phyloP scores from a whole-genome alignment of 2,329 filamentous ascomycete species.

The Blastomyces percursus region DNA sequence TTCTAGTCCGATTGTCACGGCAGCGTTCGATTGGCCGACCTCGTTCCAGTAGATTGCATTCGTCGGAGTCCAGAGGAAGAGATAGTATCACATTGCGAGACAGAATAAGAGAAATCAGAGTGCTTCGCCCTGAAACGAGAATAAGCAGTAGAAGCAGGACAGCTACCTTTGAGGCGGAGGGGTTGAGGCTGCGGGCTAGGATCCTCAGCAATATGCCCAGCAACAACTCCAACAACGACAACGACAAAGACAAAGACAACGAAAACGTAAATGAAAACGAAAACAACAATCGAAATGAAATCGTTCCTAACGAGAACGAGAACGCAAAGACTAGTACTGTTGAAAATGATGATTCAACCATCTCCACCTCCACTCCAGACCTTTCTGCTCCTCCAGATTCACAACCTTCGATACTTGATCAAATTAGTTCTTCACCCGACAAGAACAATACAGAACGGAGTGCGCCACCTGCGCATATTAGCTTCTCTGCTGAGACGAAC shows the following conservation, averaged over 20 bases:
- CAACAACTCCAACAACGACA: too few species aligned
- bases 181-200: background rate
- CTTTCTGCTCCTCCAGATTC: background rate
- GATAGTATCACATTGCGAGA: background rate
- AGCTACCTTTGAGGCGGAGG: background rate
- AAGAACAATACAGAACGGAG: slow-evolving; percentile 3
- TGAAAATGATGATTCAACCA: background rate
- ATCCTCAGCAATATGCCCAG: background rate
- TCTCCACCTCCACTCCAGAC: background rate
- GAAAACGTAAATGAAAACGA: too few species aligned
- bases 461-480: slow-evolving; percentile 10
- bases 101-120: background rate
- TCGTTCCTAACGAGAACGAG: background rate
- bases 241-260: too few species aligned
- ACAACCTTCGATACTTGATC: background rate
- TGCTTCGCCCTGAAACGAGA: background rate
- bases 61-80: background rate
- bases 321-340: background rate
- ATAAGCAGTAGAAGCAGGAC: background rate
- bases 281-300: background rate
- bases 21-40: background rate
- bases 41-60: background rate
- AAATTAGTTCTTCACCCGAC: background rate
- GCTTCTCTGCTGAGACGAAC: slow-evolving; percentile 13
- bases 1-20: slow-evolving; percentile 1